Conservation (phyloP, 495 filamentous ascomycete species). For the Penicillium canescens region DNA sequence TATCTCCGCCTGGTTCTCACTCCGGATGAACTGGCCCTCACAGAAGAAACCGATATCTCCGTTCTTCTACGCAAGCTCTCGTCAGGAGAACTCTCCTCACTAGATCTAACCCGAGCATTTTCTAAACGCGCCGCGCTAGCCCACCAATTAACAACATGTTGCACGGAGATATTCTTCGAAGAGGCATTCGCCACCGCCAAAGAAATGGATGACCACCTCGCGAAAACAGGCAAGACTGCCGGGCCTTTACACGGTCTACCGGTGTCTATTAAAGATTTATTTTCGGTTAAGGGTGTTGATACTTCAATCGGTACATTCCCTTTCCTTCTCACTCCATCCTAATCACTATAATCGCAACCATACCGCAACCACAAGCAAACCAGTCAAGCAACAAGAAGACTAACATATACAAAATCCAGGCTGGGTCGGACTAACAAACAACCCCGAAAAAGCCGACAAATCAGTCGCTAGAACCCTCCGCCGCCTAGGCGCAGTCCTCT, state of each 20-base stretch:
- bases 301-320: slow-evolving; percentile 39
- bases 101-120: slow-evolving; percentile 56
- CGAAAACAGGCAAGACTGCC: slow-evolving; percentile 39
- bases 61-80: slow-evolving; percentile 45
- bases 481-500: slow-evolving; percentile 52
- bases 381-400: neutral
- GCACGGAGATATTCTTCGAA: slow-evolving; percentile 65
- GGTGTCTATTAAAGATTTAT: slow-evolving; percentile 67
- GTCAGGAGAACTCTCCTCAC: slow-evolving; percentile 40
- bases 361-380: too few species aligned
- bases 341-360: neutral
- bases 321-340: neutral
- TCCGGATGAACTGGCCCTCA: slow-evolving; percentile 48
- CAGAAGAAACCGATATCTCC: slow-evolving; percentile 44
- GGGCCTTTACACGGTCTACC: slow-evolving; percentile 71
- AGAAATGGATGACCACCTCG: slow-evolving; percentile 42
- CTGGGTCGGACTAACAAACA: slow-evolving; percentile 38
- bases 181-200: slow-evolving; percentile 42
- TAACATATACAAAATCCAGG: slow-evolving; percentile 17
- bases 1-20: slow-evolving; percentile 41
- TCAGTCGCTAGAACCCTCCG: slow-evolving; percentile 32
- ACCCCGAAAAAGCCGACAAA: slow-evolving; percentile 29
- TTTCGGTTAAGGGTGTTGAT: slow-evolving; percentile 58
- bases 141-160: slow-evolving; percentile 58
- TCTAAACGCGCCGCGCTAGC: slow-evolving; percentile 59